These are phyloP conservation scores for Eremochloa ophiuroides DNA, from an alignment of 176 grass and related monocot species.

Conservation along the genomic window DNA sequence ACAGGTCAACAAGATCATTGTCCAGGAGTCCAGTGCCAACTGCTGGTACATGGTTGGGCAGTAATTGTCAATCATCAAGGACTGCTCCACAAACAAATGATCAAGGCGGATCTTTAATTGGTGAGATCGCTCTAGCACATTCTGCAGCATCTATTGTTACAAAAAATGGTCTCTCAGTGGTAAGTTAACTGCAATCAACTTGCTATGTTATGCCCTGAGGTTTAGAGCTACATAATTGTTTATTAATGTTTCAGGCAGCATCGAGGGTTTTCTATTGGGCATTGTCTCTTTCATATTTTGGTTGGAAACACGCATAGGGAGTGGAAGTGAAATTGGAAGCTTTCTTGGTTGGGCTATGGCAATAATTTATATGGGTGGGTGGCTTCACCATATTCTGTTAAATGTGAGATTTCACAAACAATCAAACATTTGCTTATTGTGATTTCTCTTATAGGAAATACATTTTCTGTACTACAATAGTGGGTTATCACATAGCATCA, in stretches of 20 bases:
- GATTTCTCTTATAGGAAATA: background rate
- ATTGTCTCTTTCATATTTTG: constrained; percentile 44
- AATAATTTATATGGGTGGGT: constrained; percentile 86
- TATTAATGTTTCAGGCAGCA: constrained; percentile 53
- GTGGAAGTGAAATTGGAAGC: constrained; percentile 66
- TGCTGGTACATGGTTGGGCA: constrained; percentile 57
- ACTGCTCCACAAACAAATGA: constrained; percentile 28
- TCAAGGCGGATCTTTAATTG: constrained; percentile 37
- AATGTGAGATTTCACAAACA: constrained; percentile 52
- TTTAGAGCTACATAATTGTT: background rate
- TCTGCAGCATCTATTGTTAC: constrained; percentile 42
- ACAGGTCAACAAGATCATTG: constrained; percentile 89
- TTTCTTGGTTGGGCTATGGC: constrained; percentile 95
- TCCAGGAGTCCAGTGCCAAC: constrained; percentile 72
- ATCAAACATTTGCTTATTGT: background rate
- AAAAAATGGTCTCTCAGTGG: constrained; percentile 71
- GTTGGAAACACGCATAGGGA: constrained; percentile 28
- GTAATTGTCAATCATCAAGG: constrained; percentile 23
- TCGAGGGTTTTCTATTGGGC: constrained; percentile 44
- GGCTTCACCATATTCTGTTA: constrained; percentile 87
- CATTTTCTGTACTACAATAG: background rate
- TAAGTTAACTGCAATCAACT: constrained; percentile 30
- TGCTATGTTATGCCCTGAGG: constrained; percentile 1
- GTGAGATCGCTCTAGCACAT: constrained; percentile 17
- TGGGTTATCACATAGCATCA: background rate